Conservation (phyloP, 2,329 filamentous ascomycete genomes). For the Fulvia fulva region DNA sequence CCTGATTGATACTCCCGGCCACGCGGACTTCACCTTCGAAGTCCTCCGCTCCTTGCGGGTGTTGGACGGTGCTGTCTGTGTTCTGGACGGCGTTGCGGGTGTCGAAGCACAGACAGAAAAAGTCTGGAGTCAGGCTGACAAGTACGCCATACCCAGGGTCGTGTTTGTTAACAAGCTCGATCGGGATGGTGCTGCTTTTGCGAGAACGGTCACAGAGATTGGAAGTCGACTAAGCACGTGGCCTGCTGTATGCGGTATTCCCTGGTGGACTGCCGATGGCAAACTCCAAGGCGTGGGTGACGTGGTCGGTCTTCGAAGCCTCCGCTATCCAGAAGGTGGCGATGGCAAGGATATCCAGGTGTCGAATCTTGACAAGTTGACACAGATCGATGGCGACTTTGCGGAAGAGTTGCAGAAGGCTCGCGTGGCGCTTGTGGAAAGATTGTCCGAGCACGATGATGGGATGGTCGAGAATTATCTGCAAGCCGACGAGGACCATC, state of each 20-base stretch:
- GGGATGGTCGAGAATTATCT: constrained; percentile 79
- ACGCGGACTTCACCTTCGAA: constrained; percentile 97
- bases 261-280: constrained; percentile 77
- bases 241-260: constrained; percentile 91
- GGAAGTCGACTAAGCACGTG: constrained; percentile 73
- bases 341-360: constrained; percentile 57
- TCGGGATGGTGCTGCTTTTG: constrained; percentile 76
- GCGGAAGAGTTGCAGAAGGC: constrained; percentile 69
- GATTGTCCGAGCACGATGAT: constrained; percentile 85
- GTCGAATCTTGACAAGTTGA: constrained; percentile 53
- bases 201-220: constrained; percentile 79
- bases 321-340: constrained; percentile 66
- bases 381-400: constrained; percentile 47
- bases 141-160: constrained; percentile 78
- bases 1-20: constrained; percentile 91
- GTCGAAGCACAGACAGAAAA: constrained; percentile 97
- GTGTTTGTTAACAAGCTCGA: constrained; percentile 84
- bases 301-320: constrained; percentile 68
- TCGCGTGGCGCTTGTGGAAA: constrained; percentile 72
- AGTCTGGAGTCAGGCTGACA: constrained; percentile 87
- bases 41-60: constrained; percentile 86
- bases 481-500: constrained; percentile 68
- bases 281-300: constrained; percentile 81
- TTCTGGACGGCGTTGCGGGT: constrained; percentile 85
- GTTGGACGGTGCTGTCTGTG: constrained; percentile 85